phyloP scores from a whole-genome alignment of 140 eudicot species.

The Oenanthe javanica region DNA sequence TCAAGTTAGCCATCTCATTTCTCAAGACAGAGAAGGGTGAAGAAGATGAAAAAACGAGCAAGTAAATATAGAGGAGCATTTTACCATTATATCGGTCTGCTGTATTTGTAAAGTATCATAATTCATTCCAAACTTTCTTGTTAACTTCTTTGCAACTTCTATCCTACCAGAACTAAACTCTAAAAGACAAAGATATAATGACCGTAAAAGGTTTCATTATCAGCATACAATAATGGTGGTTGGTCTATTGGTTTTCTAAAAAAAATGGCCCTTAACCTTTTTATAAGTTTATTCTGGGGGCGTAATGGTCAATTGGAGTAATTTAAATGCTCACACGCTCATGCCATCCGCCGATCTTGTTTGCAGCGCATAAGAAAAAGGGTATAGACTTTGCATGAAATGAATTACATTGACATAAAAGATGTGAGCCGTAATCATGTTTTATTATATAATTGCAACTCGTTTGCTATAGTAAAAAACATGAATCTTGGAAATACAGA shows the following conservation, averaged over 20 bases:
- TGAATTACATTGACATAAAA: not conserved
- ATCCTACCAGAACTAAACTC: not conserved
- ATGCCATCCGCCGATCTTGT: not conserved
- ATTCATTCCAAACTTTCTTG: conserved; percentile 6
- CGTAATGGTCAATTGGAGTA: not conserved
- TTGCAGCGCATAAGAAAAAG: too few species aligned
- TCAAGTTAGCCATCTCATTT: not conserved
- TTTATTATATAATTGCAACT: not conserved
- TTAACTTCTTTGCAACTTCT: not conserved
- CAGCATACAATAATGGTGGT: not conserved
- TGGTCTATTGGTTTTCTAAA: not conserved
- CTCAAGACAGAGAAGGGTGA: not conserved
- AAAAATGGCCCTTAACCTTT: not conserved
- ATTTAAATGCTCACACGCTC: not conserved
- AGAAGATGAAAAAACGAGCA: not conserved
- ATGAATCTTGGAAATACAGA: not conserved
- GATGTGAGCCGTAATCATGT: not conserved
- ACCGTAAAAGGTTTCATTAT: not conserved
- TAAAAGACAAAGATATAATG: not conserved
- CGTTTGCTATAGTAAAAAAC: not conserved
- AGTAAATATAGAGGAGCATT: not conserved
- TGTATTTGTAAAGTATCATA: not conserved
- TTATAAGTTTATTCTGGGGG: too few species aligned
- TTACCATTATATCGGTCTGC: not conserved
- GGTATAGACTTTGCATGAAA: not conserved